Conservation (phyloP, 1,284 basidiomycete species). For the Sporisorium iseilematis-ciliati region DNA sequence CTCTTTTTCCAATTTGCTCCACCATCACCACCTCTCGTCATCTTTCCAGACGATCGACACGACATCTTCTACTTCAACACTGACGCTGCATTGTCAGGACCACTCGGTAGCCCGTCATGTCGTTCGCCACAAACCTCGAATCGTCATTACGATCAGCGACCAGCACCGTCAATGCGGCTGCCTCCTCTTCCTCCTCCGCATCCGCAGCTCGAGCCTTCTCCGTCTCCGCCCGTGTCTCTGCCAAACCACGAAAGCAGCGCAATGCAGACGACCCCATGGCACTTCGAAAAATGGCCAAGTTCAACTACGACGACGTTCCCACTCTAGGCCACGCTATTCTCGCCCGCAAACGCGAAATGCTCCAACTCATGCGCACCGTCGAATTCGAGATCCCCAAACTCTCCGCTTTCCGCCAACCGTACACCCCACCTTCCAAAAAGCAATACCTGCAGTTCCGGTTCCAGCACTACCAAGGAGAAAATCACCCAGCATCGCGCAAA, state of each 20-base stretch:
- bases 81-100: neutral
- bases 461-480: conserved; percentile 70
- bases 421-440: conserved; percentile 55
- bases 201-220: conserved; percentile 44
- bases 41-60: neutral
- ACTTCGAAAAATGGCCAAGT: conserved; percentile 57
- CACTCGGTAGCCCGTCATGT: conserved; percentile 8
- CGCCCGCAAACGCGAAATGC: conserved; percentile 59
- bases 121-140: conserved; percentile 20
- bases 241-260: conserved; percentile 57
- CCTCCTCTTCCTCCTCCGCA: conserved; percentile 18
- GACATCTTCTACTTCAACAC: neutral
- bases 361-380: conserved; percentile 57
- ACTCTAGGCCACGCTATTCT: conserved; percentile 64
- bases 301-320: conserved; percentile 67
- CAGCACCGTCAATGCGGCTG: conserved; percentile 13
- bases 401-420: conserved; percentile 63
- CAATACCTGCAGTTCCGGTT: conserved; percentile 63
- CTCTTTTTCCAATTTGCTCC: neutral
- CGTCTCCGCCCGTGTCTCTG: conserved; percentile 28
- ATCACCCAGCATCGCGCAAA: conserved; percentile 69
- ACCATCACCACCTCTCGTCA: conserved; percentile 7
- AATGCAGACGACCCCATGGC: conserved; percentile 50
- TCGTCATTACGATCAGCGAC: conserved; percentile 32
- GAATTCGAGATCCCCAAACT: conserved; percentile 67